These are phyloP conservation scores for Eimeria tenella DNA, from an alignment of 169 alveolate genomes.

Conservation along the genomic window DNA sequence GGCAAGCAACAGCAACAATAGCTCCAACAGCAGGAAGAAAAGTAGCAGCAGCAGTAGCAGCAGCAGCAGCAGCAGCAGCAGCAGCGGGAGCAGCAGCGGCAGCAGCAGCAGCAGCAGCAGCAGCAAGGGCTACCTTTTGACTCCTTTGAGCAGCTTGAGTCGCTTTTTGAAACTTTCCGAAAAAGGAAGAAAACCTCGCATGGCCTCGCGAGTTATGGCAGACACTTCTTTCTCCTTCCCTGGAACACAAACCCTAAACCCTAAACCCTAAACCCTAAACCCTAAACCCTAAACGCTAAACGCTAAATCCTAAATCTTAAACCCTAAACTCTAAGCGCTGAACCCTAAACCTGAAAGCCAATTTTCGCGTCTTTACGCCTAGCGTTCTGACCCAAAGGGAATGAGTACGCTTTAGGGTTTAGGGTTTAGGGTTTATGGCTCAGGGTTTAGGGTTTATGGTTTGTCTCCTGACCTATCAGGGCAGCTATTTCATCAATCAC, in stretches of 20 bases:
- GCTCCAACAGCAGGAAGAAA: neutral
- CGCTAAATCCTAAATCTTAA: neutral
- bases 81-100: conserved; percentile 24
- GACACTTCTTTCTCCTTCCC: conserved; percentile 16
- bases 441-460: conserved; percentile 8
- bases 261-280: conserved; percentile 44
- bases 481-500: conserved; percentile 62
- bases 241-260: neutral
- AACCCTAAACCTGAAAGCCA: neutral
- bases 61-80: neutral
- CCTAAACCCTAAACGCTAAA: neutral
- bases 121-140: neutral
- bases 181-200: neutral
- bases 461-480: neutral
- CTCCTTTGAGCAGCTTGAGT: neutral
- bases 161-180: neutral
- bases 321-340: neutral
- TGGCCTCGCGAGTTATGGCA: conserved; percentile 8
- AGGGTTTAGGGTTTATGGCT: conserved; percentile 3
- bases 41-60: neutral
- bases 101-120: conserved; percentile 26
- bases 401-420: neutral
- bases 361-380: neutral
- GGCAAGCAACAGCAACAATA: neutral
- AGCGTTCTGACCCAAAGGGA: neutral